Evolutionary conservation across 345 rosid genomes (phyloP), one percentile per base, ranked within the genome.

Genomic region (Pelargonium nanum): DNA sequence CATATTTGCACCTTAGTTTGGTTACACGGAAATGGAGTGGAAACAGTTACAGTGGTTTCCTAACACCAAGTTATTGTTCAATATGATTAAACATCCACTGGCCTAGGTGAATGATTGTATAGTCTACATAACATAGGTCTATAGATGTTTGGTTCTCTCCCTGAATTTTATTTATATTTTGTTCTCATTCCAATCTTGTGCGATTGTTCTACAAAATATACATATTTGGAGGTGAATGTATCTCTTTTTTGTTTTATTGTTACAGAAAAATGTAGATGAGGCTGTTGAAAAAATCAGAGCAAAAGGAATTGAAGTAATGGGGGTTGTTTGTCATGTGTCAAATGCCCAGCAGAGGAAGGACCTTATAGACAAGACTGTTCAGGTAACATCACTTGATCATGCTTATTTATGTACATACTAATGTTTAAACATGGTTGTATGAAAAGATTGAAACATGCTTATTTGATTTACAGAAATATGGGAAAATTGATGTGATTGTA

Each of bases 311-410:
- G 78, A 85, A 64, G 96, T 61, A 20, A 57, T 80, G 67, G 99
- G 97, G 62, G 73, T 93, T 56, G 91, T 89, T 62, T 93, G 96
- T 26, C 99, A 89, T 61, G 97, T 93, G 3, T 85, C 96, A 28
- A 80, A 85, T 64, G 72, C 74, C 5, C 80, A 81, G 30, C 99
- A 93, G 9, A 89, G 97, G 71, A 85, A 78, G 67, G 70, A 75
- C 75, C 96, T 89, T 23, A 73, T 85, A 1, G 71, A 73, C 26
- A 73, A 77, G 51, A 84, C 97, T 24, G 69, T 89, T 66, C 77
- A 89, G 88, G 99, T 85, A 53, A 74, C n/a, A n/a, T n/a, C n/a
- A n/a, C n/a, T n/a, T n/a, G n/a, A n/a, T 61, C 8, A 5, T 17
- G 26, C 40, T n/a, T 40, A 44, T 56, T n/a, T 34, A 22, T 19